Percentiles rank a stretch among this genome's conserved stretches.
Conservation (phyloP, 139 green algal species). For the Chlamydomonas sphaeroides region DNA sequence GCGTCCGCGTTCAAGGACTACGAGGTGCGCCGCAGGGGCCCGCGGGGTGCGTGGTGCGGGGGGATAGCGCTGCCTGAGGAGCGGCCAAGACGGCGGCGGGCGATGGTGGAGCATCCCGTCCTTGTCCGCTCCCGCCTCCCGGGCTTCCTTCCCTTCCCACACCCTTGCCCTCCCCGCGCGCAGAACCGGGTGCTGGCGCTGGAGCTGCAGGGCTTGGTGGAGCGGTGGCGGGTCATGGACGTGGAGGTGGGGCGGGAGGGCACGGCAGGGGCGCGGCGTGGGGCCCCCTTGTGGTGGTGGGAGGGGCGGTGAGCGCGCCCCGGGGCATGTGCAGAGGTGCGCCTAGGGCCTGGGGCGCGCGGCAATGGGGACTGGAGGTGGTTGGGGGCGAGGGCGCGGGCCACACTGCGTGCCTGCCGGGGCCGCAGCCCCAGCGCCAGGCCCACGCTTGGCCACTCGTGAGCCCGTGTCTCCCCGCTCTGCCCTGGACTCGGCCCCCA, state of each 20-base stretch:
- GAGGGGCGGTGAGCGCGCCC: too few species aligned
- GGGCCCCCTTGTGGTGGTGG: not conserved
- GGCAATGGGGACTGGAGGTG: too few species aligned
- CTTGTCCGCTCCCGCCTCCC: not conserved
- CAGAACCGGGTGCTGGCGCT: conserved; percentile 55
- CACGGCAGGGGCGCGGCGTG: not conserved
- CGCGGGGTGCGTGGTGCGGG: too few species aligned
- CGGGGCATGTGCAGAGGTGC: too few species aligned
- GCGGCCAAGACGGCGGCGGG: too few species aligned
- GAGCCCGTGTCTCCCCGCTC: too few species aligned
- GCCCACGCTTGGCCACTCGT: too few species aligned
- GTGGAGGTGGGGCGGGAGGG: conserved; percentile 33
- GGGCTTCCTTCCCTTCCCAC: not conserved
- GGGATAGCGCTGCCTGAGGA: too few species aligned
- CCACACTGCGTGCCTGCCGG: too few species aligned
- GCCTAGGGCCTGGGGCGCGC: too few species aligned
- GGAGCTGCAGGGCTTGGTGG: conserved; percentile 52
- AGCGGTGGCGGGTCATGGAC: conserved; percentile 48
- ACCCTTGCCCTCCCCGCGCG: not conserved
- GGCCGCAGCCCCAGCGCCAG: too few species aligned
- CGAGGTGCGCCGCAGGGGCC: not conserved
- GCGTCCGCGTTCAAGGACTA: conserved; percentile 33
- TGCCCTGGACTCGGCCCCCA: conserved; percentile 6
- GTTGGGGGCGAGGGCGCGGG: too few species aligned
- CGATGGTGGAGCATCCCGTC: not conserved